A percentile compares a stretch with the other conserved stretches of the same genome.
These are phyloP conservation scores for Colletotrichum sp. DNA, from an alignment of 2,329 filamentous ascomycete species.

Conservation along the genomic window DNA sequence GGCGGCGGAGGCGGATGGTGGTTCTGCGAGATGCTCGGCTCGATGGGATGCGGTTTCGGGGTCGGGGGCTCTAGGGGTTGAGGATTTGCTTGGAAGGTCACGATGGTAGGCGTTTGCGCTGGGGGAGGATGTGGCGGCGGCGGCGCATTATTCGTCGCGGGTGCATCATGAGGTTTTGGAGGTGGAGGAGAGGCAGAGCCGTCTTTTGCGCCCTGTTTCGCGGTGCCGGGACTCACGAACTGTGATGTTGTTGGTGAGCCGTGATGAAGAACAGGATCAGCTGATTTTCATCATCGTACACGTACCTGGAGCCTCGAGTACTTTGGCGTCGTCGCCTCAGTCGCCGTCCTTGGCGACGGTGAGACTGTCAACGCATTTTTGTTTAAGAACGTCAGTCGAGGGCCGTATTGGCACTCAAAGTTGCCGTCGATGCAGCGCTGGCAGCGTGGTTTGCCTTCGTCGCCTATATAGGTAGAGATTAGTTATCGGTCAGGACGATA, in stretches of 20 bases:
- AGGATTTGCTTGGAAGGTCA: neutral
- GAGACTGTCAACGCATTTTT: conserved; percentile 51
- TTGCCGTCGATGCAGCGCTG: conserved; percentile 50
- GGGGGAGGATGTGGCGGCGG: neutral
- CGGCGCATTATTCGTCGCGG: neutral
- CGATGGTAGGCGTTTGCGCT: neutral
- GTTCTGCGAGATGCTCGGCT: neutral
- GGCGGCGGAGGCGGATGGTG: neutral
- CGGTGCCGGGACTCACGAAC: conserved; percentile 8
- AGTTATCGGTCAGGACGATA: neutral
- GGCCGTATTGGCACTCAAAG: conserved; percentile 54
- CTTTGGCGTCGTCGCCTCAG: neutral
- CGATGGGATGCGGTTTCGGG: neutral
- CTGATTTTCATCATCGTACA: neutral
- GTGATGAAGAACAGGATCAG: neutral
- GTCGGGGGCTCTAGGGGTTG: neutral
- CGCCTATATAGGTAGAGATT: conserved; percentile 40
- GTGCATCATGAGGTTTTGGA: neutral
- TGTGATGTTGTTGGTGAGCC: neutral
- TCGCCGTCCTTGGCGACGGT: neutral
- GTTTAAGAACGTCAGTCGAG: conserved; percentile 50
- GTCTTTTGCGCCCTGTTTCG: neutral
- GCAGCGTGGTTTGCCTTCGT: conserved; percentile 55
- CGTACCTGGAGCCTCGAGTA: conserved; percentile 23
- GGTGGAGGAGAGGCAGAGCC: neutral